Percentiles rank a stretch among this genome's conserved stretches.
phyloP scores from a whole-genome alignment of 2,329 filamentous ascomycete genomes.

The Chrysoporthe deuterocubensis region DNA sequence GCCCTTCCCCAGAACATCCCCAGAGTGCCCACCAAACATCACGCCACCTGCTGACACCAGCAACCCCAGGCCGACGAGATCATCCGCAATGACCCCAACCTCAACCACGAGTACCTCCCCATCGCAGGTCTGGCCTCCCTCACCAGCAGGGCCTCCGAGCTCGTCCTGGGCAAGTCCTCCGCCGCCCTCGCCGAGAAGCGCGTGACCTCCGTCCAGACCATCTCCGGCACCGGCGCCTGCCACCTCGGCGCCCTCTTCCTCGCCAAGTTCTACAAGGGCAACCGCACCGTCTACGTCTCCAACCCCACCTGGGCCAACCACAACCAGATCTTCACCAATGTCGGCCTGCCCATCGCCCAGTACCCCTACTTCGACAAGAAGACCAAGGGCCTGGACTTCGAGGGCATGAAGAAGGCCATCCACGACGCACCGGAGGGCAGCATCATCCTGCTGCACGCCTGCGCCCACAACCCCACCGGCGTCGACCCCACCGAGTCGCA shows the following conservation, averaged over 20 bases:
- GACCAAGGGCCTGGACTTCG: conserved; percentile 90
- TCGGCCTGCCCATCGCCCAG: conserved; percentile 73
- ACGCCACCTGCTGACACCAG: conserved; percentile 32
- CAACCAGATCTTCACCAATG: conserved; percentile 96
- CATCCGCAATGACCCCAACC: conserved; percentile 82
- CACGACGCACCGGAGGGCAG: conserved; percentile 74
- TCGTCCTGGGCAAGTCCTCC: conserved; percentile 81
- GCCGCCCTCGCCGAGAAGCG: conserved; percentile 85
- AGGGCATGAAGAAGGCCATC: conserved; percentile 79
- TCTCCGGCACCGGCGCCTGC: conserved; percentile 94
- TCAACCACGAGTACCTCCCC: conserved; percentile 98
- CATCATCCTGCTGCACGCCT: conserved; percentile 90
- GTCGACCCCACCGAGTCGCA: conserved; percentile 93
- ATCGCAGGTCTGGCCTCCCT: conserved; percentile 88
- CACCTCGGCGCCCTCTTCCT: conserved; percentile 95
- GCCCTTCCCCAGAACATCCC: conserved; percentile 23
- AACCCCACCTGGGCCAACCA: conserved; percentile 98
- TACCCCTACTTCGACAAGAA: conserved; percentile 94
- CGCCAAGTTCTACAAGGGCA: conserved; percentile 81
- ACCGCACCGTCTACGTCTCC: conserved; percentile 84
- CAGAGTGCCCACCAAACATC: conserved; percentile 14
- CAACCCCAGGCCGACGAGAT: conserved; percentile 79
- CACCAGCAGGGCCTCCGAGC: conserved; percentile 86
- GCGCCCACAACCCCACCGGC: conserved; percentile 97
- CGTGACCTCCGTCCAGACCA: conserved; percentile 82